phyloP scores from a whole-genome alignment of 805 yeast species.

The Sporopachydermia lactativora region DNA sequence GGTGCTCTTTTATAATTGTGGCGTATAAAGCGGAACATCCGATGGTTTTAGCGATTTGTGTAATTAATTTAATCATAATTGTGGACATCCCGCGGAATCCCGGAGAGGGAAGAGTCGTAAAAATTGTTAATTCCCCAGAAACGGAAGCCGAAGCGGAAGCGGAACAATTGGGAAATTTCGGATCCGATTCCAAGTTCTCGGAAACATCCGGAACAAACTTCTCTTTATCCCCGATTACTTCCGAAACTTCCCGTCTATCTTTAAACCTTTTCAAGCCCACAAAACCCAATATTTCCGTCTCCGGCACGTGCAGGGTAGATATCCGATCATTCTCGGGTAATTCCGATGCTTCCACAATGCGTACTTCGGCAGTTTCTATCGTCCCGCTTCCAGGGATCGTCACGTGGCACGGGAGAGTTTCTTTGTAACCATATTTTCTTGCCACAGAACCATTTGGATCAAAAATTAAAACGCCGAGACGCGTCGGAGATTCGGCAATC shows the following conservation, averaged over 20 bases:
- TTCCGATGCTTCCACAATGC: constrained; percentile 2
- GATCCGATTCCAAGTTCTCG: too few species aligned
- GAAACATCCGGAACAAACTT: too few species aligned
- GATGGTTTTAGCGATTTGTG: not conserved
- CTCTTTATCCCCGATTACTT: constrained; percentile 4
- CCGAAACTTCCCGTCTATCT: constrained; percentile 1
- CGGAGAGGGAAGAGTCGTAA: not conserved
- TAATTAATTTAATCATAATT: not conserved
- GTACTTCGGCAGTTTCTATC: too few species aligned
- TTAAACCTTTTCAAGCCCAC: constrained; percentile 20
- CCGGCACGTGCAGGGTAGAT: constrained; percentile 1
- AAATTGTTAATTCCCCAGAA: not conserved
- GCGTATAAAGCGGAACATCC: constrained; percentile 14
- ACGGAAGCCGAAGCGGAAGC: too few species aligned
- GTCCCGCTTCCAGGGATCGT: too few species aligned
- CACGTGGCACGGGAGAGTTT: too few species aligned
- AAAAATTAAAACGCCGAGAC: not conserved
- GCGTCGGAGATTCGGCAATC: not conserved
- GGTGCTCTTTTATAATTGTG: constrained; percentile 35
- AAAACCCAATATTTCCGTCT: constrained; percentile 20
- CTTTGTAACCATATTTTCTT: too few species aligned
- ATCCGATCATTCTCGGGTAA: not conserved
- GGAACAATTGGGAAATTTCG: too few species aligned
- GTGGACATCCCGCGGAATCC: not conserved
- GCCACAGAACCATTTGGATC: too few species aligned